Base-by-base conservation (phyloP, 371 early-diverging fungal species). In the Thermomucor indicae-seudaticae region DNA sequence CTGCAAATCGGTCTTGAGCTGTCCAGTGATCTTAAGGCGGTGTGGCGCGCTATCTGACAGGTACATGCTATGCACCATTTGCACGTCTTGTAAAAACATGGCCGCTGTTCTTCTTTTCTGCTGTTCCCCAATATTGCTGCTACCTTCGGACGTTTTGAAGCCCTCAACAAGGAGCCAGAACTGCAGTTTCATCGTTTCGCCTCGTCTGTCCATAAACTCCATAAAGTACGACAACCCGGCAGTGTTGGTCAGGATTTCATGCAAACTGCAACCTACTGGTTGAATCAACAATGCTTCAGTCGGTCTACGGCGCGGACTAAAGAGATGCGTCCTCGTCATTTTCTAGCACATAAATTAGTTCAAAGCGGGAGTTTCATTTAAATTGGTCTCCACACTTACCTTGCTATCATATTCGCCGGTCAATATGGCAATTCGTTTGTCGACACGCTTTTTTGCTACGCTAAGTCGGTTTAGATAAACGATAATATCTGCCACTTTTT, bases 141-240 rank as follows among this genome's bases (percentile, higher is more conserved):
- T 34, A n/a, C n/a, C n/a, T 14, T 43, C 46, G 4, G 65, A 56
- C 29, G 64, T 79, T 24, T 80, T 72, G 27, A 91, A 75, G 1
- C 88, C 83, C 53, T 90, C 83, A 10, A 89, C 81, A 37, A 79
- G 73, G 12, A 91, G 56, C 88, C 88, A 92, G 50, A 88, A 90
- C 53, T 89, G 88, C 0, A 90, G 75, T 20, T 80, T 70, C 20
- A 79, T 62, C 70, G 82, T 75, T 45, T 74, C 77, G 1, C 83
- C 84, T 14, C 76, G 72, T 25, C 80, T 79, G 53, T 91, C 91
- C 84, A 89, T 83, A 55, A 83, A 90, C 64, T 91, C 93, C 72
- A 84, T 86, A 64, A 91, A 90, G 31, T 85, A 89, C 0, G 88
- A 84, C 6, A 91, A 55, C 0, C 87, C 83, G 0, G 81, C 56